phyloP scores from a whole-genome alignment of 371 early-diverging fungal genomes.

The Rhizopus sp. region DNA sequence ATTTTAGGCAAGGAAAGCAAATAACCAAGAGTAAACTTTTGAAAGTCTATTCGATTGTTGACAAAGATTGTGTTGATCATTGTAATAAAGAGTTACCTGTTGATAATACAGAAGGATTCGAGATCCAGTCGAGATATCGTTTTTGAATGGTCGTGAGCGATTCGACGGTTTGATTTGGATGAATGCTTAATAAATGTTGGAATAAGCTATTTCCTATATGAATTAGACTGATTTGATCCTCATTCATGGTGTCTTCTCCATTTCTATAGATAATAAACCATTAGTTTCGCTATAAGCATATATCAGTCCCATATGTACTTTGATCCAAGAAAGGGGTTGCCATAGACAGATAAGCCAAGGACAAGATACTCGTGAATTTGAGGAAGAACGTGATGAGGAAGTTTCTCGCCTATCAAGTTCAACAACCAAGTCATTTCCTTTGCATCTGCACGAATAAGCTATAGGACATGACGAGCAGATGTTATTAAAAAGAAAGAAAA shows the following conservation, averaged over 20 bases:
- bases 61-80: neutral
- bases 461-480: slow-evolving; percentile 9
- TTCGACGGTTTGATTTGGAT: neutral
- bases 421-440: slow-evolving; percentile 30
- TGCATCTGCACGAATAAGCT: slow-evolving; percentile 16
- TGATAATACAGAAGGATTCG: slow-evolving; percentile 2
- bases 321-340: slow-evolving; percentile 31
- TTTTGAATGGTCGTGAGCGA: slow-evolving; percentile 3
- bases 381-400: slow-evolving; percentile 25
- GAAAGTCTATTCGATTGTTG: slow-evolving; percentile 13
- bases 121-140: slow-evolving; percentile 15
- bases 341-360: slow-evolving; percentile 17
- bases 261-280: neutral
- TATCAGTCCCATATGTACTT: slow-evolving; percentile 3
- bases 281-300: neutral
- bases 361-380: slow-evolving; percentile 35
- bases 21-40: slow-evolving; percentile 28
- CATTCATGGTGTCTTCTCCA: neutral
- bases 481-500: slow-evolving; percentile 10
- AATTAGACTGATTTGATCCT: slow-evolving; percentile 17
- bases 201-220: slow-evolving; percentile 20
- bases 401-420: slow-evolving; percentile 27
- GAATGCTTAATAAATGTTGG: slow-evolving; percentile 18
- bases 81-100: slow-evolving; percentile 12
- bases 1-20: slow-evolving; percentile 35